These are phyloP conservation scores for Malus sylvestris DNA, from an alignment of 306 rosid genomes.

Conservation along the genomic window DNA sequence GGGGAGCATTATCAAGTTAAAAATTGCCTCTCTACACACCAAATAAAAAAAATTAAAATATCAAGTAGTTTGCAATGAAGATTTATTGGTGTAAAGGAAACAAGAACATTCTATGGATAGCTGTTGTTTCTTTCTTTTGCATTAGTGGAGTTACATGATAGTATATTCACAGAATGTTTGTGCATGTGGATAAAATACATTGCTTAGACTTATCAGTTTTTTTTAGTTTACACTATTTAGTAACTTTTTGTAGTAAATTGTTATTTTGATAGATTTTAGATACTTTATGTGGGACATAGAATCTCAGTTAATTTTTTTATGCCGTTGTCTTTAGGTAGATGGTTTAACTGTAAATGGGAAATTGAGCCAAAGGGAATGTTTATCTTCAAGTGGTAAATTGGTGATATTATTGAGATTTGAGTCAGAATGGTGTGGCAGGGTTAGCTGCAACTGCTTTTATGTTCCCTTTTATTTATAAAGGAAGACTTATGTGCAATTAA, in stretches of 20 bases:
- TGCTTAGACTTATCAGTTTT: background rate
- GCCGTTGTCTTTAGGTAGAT: constrained; percentile 39
- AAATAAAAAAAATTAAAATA: background rate
- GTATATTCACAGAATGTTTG: background rate
- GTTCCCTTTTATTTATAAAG: too few species aligned
- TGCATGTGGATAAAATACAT: background rate
- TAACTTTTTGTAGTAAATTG: background rate
- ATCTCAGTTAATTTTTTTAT: constrained; percentile 33
- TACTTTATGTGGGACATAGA: constrained; percentile 22
- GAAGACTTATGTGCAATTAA: too few species aligned
- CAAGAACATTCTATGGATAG: background rate
- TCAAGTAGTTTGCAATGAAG: background rate
- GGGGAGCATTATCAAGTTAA: background rate
- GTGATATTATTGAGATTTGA: constrained; percentile 37
- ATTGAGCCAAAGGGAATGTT: constrained; percentile 24
- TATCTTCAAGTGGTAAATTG: constrained; percentile 41
- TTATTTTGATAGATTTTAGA: constrained; percentile 20
- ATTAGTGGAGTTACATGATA: background rate
- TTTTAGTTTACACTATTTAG: background rate
- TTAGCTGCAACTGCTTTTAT: too few species aligned
- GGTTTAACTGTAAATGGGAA: constrained; percentile 11
- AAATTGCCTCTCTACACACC: background rate
- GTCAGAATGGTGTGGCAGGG: constrained; percentile 36
- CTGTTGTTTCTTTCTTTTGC: background rate
- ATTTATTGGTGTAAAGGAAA: background rate